A percentile compares a stretch with the other conserved stretches of the same genome.
Evolutionary conservation across 2,329 filamentous ascomycete species (phyloP).

Genomic region (Fusarium sp.): DNA sequence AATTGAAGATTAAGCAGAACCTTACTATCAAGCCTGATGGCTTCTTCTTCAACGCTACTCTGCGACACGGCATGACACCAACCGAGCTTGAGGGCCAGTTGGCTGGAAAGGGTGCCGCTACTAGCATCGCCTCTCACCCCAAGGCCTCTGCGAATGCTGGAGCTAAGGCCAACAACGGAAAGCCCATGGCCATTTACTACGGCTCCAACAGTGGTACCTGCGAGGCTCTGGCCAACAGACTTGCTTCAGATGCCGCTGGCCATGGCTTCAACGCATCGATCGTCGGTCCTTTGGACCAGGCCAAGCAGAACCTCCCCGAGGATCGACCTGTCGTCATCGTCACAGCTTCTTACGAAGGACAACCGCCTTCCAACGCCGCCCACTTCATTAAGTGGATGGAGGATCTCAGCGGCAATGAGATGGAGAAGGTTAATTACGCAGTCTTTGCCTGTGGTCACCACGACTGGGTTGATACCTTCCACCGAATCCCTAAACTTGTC

Average conservation of each 20-base stretch:
- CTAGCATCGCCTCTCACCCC: constrained; percentile 5
- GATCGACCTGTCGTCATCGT: constrained; percentile 73
- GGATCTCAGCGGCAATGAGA: constrained; percentile 54
- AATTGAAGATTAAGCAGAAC: constrained; percentile 65
- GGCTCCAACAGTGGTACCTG: constrained; percentile 82
- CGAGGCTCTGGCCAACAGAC: constrained; percentile 72
- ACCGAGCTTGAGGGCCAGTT: constrained; percentile 61
- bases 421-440: constrained; percentile 70
- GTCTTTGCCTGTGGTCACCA: constrained; percentile 75
- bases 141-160: constrained; percentile 17
- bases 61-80: constrained; percentile 61
- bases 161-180: constrained; percentile 38
- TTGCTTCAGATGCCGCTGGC: constrained; percentile 67
- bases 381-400: constrained; percentile 76
- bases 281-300: constrained; percentile 69
- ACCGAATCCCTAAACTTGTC: constrained; percentile 72
- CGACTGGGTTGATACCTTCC: constrained; percentile 72
- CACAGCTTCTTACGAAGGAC: constrained; percentile 78
- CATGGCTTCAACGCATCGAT: constrained; percentile 69
- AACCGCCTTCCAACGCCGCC: constrained; percentile 77
- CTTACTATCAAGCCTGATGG: constrained; percentile 72
- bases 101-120: constrained; percentile 34
- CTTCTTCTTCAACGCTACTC: constrained; percentile 69
- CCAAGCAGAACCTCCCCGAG: constrained; percentile 68
- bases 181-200: constrained; percentile 73